Base-by-base conservation (phyloP, 2,329 filamentous ascomycete species). In the Coniochaeta ligniaria region DNA sequence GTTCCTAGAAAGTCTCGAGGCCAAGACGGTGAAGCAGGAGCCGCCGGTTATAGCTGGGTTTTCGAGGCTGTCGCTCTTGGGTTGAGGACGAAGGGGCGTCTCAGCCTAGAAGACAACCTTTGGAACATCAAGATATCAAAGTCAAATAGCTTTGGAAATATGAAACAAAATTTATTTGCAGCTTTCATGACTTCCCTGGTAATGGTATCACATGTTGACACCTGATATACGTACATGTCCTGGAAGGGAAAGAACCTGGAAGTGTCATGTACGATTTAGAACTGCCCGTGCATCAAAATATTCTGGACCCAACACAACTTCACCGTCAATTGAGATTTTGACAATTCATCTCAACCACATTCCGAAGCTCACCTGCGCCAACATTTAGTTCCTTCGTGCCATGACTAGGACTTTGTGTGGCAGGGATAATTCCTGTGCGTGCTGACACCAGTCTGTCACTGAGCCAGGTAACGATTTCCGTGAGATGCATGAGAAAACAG, bases 21-120 rank as follows among this genome's bases (percentile, higher is more conserved):
- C 75, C 8, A 73, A 71, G 65, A 75, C 73, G 65, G 75, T 77
- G 67, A 77, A 71, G 65, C 73, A 79, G 66, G 75, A 79, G 60
- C 73, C 80, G 38, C 83, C 83, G 26, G 70, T 78, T 12, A 75
- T 85, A n/a, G 74, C 73, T 47, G 71, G 69, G 2, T 73, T 85
- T 67, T 74, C 79, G 68, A 82, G 75, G 69, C 65, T 86, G 59
- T 76, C 78, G 16, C 69, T 86, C 24, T 65, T 85, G 43, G 82
- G 80, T 6, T 81, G 70, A 68, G 33, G 54, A n/a, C 31, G 24
- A 35, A n/a, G 4, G 52, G 16, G 2, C 7, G 24, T 43, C 38
- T n/a, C 16, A 20, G 20, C 17, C 20, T 8, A 20, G 38, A 31
- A 24, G 20, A 47, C 26, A 26, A 6, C n/a, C 38, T 43, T n/a